Conservation (phyloP, 1,284 basidiomycete genomes). For the Cutaneotrichosporon sp. region DNA sequence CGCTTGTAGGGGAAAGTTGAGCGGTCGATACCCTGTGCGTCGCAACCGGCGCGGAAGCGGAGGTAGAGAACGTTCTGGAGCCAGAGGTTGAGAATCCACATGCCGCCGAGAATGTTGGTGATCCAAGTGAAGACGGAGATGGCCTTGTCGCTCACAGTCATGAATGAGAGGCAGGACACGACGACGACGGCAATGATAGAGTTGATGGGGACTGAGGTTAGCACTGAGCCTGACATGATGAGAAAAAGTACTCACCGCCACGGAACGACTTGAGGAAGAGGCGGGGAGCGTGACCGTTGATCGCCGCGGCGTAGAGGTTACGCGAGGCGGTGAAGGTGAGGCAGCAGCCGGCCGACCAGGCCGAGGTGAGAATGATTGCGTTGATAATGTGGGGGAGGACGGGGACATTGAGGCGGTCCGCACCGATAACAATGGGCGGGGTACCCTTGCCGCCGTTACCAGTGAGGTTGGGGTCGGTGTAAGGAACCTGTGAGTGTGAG, state of each 20-base stretch:
- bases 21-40: constrained; percentile 63
- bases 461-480: constrained; percentile 49
- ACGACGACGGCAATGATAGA: constrained; percentile 64
- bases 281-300: constrained; percentile 59
- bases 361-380: constrained; percentile 64
- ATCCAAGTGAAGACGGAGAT: constrained; percentile 72
- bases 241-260: constrained; percentile 52
- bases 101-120: constrained; percentile 58
- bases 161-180: constrained; percentile 58
- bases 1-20: constrained; percentile 63
- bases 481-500: constrained; percentile 47
- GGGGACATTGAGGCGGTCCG: constrained; percentile 67
- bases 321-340: constrained; percentile 39
- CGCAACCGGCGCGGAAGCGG: constrained; percentile 69
- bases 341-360: constrained; percentile 40
- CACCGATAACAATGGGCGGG: constrained; percentile 76
- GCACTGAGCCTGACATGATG: neutral
- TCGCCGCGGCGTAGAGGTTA: constrained; percentile 54
- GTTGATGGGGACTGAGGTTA: constrained; percentile 59
- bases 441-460: constrained; percentile 60
- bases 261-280: constrained; percentile 61
- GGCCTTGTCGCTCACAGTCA: constrained; percentile 61
- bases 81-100: constrained; percentile 71
- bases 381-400: constrained; percentile 65
- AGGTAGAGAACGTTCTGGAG: constrained; percentile 72